A percentile compares a stretch with the other conserved stretches of the same genome.
These are phyloP conservation scores for Candida wancherniae DNA, from an alignment of 805 yeast species.

Conservation along the genomic window DNA sequence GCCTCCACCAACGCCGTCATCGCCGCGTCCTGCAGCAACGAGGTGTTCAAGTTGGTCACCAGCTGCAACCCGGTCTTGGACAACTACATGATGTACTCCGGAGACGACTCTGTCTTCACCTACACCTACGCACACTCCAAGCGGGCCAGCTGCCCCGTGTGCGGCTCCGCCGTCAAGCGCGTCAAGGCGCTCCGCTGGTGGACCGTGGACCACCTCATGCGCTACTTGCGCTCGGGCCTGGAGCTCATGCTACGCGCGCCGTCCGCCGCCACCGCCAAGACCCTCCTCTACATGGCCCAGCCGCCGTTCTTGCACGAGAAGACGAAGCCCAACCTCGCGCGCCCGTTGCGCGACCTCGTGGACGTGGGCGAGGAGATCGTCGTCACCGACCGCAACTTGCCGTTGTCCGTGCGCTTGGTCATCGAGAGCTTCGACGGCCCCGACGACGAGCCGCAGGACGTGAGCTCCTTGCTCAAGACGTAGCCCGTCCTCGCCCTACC, in stretches of 20 bases:
- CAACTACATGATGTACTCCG: constrained; percentile 85
- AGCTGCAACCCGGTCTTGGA: constrained; percentile 60
- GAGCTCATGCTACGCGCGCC: constrained; percentile 37
- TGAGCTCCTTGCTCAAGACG: constrained; percentile 9
- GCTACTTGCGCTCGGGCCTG: constrained; percentile 28
- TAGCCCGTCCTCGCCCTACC: background rate
- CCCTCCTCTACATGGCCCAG: constrained; percentile 40
- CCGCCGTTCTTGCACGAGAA: constrained; percentile 44
- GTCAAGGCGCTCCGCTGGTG: constrained; percentile 26
- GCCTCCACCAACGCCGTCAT: constrained; percentile 91
- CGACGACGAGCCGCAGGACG: constrained; percentile 18
- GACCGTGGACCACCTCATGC: constrained; percentile 33
- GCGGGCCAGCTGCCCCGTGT: constrained; percentile 66
- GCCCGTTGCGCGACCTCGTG: constrained; percentile 33
- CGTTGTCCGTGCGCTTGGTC: constrained; percentile 35
- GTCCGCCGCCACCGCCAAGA: constrained; percentile 39
- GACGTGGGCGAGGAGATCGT: constrained; percentile 44
- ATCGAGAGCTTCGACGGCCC: constrained; percentile 20
- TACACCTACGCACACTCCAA: constrained; percentile 64
- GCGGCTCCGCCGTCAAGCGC: constrained; percentile 46
- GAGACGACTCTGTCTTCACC: constrained; percentile 72
- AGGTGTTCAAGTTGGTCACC: constrained; percentile 74
- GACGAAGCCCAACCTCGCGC: constrained; percentile 42
- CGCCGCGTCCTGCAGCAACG: constrained; percentile 86
- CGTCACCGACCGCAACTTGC: constrained; percentile 49